Evolutionary conservation across 257 asterid genomes (phyloP).

Genomic region (Echites panduratus): DNA sequence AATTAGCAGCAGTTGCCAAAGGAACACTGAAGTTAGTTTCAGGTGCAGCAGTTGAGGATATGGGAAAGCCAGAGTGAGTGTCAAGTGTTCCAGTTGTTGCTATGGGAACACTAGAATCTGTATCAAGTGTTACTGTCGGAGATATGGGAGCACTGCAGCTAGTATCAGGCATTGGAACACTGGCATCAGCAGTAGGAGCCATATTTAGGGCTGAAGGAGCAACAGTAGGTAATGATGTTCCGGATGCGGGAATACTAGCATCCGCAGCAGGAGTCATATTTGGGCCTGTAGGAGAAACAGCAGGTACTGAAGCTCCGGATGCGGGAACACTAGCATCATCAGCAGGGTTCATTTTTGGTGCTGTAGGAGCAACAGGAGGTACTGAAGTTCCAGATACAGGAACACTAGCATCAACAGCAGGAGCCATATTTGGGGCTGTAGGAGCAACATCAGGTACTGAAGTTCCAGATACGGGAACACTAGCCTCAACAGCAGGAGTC

Average conservation of each 20-base stretch:
- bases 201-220: too few species aligned
- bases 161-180: not conserved
- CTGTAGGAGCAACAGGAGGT: not conserved
- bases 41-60: not conserved
- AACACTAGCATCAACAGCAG: not conserved
- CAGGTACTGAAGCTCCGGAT: too few species aligned
- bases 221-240: not conserved
- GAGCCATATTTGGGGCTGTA: not conserved
- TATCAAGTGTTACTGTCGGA: not conserved
- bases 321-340: not conserved
- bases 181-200: too few species aligned
- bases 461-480: not conserved
- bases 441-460: not conserved
- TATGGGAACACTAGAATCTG: not conserved
- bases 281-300: too few species aligned
- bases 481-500: not conserved
- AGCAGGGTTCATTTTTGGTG: not conserved
- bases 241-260: not conserved
- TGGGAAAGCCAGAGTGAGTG: not conserved
- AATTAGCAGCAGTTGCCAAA: not conserved
- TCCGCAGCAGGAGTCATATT: too few species aligned
- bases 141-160: not conserved
- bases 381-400: not conserved
- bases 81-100: not conserved
- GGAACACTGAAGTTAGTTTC: not conserved